Evolutionary conservation across 306 rosid genomes (phyloP), one percentile per base, ranked within the genome.

Genomic region (Vicia villosa): DNA sequence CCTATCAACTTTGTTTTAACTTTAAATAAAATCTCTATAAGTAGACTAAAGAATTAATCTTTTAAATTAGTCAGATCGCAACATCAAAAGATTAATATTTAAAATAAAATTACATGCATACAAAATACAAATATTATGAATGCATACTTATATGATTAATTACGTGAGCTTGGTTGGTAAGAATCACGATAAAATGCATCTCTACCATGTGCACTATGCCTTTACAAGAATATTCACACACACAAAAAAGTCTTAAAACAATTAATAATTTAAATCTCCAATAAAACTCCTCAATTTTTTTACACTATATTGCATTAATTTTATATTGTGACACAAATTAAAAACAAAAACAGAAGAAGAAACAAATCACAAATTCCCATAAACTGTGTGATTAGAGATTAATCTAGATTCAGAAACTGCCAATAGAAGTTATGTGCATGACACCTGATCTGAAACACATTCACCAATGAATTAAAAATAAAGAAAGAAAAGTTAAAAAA

Each of bases 351-450:
- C 54, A 71, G 55, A 60, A 52, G 17, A 76, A 68, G 68, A 83
- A 68, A 76, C 82, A 83, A 83, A 83, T 57, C 66, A 68, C 38
- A 79, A 68, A 68, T 83, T 73, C 84, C 80, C 28, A 68, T 76
- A 64, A 72, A 43, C 79, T 49, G 64, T n/a, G n/a, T 52, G 47
- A 46, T 66, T 36, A 66, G 9, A 52, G 57, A 70, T 51, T 63
- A 47, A 71, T 64, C 34, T 69, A 70, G 75, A 83, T 79, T 57
- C 70, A 71, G 42, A 83, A 66, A 63, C 58, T 70, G 79, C 66
- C 83, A 66, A 42, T 63, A 70, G 70, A 60, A 70, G 68, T 37
- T 60, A 38, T 77, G 76, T 69, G 52, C 68, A 41, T 38, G 58
- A 28, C 26, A 38, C 55, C 84, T 52, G 49, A 66, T 57, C 54